These are phyloP conservation scores for Phlyctochytrium planicorne DNA, from an alignment of 192 early-diverging fungal genomes.

Conservation along the genomic window DNA sequence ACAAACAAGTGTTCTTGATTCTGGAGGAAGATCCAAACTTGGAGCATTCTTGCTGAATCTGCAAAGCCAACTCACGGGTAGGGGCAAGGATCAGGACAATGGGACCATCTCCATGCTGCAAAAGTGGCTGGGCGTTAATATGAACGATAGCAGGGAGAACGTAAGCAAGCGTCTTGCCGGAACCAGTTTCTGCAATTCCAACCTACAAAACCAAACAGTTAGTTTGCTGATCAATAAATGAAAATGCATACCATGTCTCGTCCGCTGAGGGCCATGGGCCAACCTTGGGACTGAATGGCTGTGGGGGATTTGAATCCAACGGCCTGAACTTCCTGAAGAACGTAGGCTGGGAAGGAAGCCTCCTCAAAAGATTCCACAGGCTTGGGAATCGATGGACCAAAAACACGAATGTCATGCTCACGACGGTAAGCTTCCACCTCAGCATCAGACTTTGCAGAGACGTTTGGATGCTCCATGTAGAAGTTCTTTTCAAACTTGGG, in stretches of 20 bases:
- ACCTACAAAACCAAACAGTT: slow-evolving; percentile 20
- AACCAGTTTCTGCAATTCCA: slow-evolving; percentile 84
- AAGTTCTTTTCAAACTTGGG: slow-evolving; percentile 95
- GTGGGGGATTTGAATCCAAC: slow-evolving; percentile 88
- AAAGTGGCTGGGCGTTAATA: slow-evolving; percentile 94
- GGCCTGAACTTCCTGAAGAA: slow-evolving; percentile 80
- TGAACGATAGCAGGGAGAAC: slow-evolving; percentile 92
- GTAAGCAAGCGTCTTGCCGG: slow-evolving; percentile 91
- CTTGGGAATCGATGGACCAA: slow-evolving; percentile 83
- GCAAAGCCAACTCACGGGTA: slow-evolving; percentile 94
- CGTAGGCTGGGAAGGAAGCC: slow-evolving; percentile 89
- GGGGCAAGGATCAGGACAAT: slow-evolving; percentile 95
- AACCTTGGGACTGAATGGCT: slow-evolving; percentile 94
- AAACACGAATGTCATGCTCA: slow-evolving; percentile 80
- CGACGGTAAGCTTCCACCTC: slow-evolving; percentile 80
- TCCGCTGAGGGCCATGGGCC: slow-evolving; percentile 97
- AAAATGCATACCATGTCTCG: slow-evolving; percentile 76
- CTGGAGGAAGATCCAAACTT: slow-evolving; percentile 87
- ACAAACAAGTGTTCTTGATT: slow-evolving; percentile 93
- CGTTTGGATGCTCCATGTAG: slow-evolving; percentile 80
- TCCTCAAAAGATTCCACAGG: slow-evolving; percentile 87
- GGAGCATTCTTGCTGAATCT: slow-evolving; percentile 93
- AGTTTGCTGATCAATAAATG: slow-evolving; percentile 9
- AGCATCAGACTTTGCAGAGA: slow-evolving; percentile 60
- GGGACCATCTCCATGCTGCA: slow-evolving; percentile 92